These are phyloP conservation scores for Pleurotus cornucopiae DNA, from an alignment of 768 basidiomycete genomes.

Conservation along the genomic window DNA sequence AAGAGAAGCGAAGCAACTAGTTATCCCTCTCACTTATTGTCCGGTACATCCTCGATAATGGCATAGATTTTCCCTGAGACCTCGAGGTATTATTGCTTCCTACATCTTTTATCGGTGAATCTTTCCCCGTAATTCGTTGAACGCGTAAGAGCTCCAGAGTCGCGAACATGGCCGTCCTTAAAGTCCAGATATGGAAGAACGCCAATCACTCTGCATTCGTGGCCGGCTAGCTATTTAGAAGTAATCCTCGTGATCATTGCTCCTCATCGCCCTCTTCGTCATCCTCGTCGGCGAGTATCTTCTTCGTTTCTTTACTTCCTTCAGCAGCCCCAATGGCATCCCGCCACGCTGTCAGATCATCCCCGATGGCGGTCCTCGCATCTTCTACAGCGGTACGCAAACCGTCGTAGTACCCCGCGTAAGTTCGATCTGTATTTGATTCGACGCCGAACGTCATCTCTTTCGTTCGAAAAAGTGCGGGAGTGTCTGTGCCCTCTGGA, in stretches of 20 bases:
- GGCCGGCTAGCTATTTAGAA: too few relatives aligned
- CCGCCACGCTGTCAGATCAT: slow-evolving; percentile 71
- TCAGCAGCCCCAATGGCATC: slow-evolving; percentile 69
- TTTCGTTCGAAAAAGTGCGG: neutral
- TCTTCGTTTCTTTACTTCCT: slow-evolving; percentile 51
- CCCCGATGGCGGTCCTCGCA: slow-evolving; percentile 54
- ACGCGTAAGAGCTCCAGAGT: too few relatives aligned
- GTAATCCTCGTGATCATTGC: too few relatives aligned
- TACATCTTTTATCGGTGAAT: slow-evolving; percentile 21
- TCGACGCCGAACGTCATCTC: neutral
- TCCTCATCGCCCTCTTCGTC: slow-evolving; percentile 46
- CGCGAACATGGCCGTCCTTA: too few relatives aligned
- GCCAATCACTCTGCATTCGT: too few relatives aligned
- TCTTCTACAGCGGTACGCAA: slow-evolving; percentile 45
- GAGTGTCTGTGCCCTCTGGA: slow-evolving; percentile 23
- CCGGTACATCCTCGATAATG: neutral
- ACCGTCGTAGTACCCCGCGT: slow-evolving; percentile 42
- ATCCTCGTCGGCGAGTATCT: slow-evolving; percentile 32
- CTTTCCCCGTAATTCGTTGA: too few relatives aligned
- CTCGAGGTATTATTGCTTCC: slow-evolving; percentile 17
- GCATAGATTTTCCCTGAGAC: neutral
- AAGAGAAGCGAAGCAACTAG: slow-evolving; percentile 43
- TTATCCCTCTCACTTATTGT: slow-evolving; percentile 11
- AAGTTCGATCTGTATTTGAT: slow-evolving; percentile 11
- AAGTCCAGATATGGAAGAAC: too few relatives aligned